phyloP scores from a whole-genome alignment of 2,329 filamentous ascomycete genomes.

The Diaporthe vaccinii region DNA sequence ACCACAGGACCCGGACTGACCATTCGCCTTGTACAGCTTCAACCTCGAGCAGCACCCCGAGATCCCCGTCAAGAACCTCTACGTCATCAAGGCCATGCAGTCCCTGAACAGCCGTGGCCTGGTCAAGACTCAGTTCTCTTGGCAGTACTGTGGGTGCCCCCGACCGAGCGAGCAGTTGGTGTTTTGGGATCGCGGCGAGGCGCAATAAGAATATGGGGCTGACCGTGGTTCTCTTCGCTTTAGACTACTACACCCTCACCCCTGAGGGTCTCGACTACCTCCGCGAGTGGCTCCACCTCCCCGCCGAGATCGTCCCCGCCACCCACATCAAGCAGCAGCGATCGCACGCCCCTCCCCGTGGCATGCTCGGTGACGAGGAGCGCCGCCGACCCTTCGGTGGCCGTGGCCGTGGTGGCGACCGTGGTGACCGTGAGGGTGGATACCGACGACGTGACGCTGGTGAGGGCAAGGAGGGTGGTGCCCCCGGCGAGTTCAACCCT shows the following conservation, averaged over 20 bases:
- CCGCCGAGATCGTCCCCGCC: conserved; percentile 98
- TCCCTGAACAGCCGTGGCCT: conserved; percentile 98
- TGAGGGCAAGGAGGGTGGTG: conserved; percentile 91
- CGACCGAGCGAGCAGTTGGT: background rate
- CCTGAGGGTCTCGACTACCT: conserved; percentile 99
- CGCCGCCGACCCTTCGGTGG: conserved; percentile 83
- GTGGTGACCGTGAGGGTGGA: conserved; percentile 88
- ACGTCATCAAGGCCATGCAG: conserved; percentile 98
- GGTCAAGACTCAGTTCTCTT: conserved; percentile 99
- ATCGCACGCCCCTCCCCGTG: conserved; percentile 96
- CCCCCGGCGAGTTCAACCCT: conserved; percentile 91
- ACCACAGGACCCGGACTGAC: conserved; percentile 30
- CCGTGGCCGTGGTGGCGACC: conserved; percentile 76
- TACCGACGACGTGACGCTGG: conserved; percentile 92
- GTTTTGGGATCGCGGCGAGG: background rate
- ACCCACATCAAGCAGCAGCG: conserved; percentile 99
- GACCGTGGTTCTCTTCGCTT: background rate
- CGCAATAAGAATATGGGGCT: background rate
- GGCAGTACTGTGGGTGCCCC: conserved; percentile 79
- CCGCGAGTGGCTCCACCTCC: conserved; percentile 99
- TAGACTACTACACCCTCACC: conserved; percentile 99
- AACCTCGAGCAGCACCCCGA: conserved; percentile 98
- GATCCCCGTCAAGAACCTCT: conserved; percentile 99
- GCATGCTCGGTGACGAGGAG: conserved; percentile 93
- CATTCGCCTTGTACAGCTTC: conserved; percentile 63